Base-by-base conservation (phyloP, 1,284 basidiomycete species). In the Hortiboletus rubellus region DNA sequence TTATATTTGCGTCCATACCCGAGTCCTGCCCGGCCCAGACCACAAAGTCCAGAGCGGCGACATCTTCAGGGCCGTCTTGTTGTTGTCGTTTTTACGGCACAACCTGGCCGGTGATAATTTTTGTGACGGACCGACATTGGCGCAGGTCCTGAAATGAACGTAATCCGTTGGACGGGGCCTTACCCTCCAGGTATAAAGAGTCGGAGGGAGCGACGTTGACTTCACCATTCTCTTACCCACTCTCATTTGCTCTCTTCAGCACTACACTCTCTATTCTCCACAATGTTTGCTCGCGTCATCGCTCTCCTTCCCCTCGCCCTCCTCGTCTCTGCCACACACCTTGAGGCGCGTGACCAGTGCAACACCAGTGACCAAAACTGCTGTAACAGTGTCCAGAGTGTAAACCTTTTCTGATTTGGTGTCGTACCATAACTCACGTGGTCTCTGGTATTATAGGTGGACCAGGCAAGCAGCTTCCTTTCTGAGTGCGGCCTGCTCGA, bases 261-360 rank as follows among this genome's bases (percentile, higher is more conserved):
- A 0, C 5, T 30, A 11, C 10, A n/a, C 12, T 30, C 17, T 47
- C 30, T 46, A 5, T 14, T 36, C n/a, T 3, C 41, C 27, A 33
- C 10, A 14, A 66, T 66, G 65, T 63, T 68, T n/a, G 37, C 63
- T 45, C 56, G 55, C 2, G 17, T 68, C 44, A 8, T 68, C 6
- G 63, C 65, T 46, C 49, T 68, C 17, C 30, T 68, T 1, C 66
- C 65, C 5, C 41, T 66, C 4, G 62, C 27, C 6, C 27, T 27
- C 27, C 27, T 27, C 1, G 27, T 27, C 7, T 27, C 27, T 27
- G 27, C 27, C 7, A 27, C 27, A 5, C 27, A 27, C 27, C 27
- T 27, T 27, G 6, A 7, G 27, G 27, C 27, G 27, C 27, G 27
- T 5, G 27, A 27, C n/a, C 12, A 43, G 31, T 66, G 64, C 34